Conservation (phyloP, 148 eudicot species). For the Chenopodium berlandieri region DNA sequence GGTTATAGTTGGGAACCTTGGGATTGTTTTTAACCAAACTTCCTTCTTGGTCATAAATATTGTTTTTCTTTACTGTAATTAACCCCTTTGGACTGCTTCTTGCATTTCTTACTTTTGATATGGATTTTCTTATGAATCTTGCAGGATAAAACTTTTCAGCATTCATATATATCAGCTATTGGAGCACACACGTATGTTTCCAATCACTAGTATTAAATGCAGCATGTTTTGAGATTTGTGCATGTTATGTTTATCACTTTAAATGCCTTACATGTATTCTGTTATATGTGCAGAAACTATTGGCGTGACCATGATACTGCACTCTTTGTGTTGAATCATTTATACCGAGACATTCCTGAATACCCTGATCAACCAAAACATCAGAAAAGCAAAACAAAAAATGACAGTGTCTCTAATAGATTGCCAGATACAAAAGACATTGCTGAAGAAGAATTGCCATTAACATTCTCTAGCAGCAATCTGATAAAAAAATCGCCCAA, state of each 20-base stretch:
- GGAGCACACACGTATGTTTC: conserved; percentile 76
- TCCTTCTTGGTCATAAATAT: neutral
- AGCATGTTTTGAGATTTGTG: neutral
- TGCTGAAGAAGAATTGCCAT: conserved; percentile 39
- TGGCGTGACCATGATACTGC: conserved; percentile 95
- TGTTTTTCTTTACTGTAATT: neutral
- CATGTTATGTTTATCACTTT: neutral
- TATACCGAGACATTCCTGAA: conserved; percentile 71
- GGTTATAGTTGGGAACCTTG: too few relatives aligned
- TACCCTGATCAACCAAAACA: conserved; percentile 29
- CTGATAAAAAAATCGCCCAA: conserved; percentile 36
- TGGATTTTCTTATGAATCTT: conserved; percentile 23
- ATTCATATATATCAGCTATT: conserved; percentile 77
- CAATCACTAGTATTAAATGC: neutral
- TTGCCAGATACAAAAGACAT: neutral
- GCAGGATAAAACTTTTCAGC: conserved; percentile 96
- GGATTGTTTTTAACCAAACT: neutral
- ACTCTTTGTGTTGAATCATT: conserved; percentile 78
- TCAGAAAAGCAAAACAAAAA: neutral
- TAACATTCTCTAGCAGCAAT: conserved; percentile 57
- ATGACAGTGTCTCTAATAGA: conserved; percentile 4
- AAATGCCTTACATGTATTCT: neutral
- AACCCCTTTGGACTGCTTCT: neutral
- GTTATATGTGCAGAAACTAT: conserved; percentile 57
- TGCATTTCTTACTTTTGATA: conserved; percentile 1